A percentile compares a stretch with the other conserved stretches of the same genome.
These are phyloP conservation scores for Beta macrorhiza DNA, from an alignment of 179 eudicot species.

Conservation along the genomic window DNA sequence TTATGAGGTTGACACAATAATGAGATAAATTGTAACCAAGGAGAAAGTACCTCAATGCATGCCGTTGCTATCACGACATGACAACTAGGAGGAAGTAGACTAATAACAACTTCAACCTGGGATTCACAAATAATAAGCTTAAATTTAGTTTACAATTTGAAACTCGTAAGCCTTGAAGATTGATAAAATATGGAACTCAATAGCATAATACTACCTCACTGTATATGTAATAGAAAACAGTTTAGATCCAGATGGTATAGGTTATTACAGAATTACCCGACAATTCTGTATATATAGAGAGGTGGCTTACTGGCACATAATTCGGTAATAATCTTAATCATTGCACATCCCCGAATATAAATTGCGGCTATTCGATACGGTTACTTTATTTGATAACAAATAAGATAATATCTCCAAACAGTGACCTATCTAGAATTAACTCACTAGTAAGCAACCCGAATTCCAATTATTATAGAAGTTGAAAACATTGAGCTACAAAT, in stretches of 20 bases:
- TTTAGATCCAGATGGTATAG: not conserved
- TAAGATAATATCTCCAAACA: no score
- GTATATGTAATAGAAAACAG: not conserved
- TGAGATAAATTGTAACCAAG: slow-evolving; percentile 8
- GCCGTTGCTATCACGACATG: slow-evolving; percentile 68
- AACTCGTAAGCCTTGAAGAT: slow-evolving; percentile 1
- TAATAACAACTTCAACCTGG: slow-evolving; percentile 94
- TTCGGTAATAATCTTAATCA: not conserved
- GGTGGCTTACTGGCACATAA: not conserved
- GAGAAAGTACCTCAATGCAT: slow-evolving; percentile 68
- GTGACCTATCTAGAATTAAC: not conserved
- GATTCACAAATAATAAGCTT: slow-evolving; percentile 9
- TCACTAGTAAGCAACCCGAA: not conserved
- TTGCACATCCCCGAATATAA: no score
- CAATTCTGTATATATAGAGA: not conserved
- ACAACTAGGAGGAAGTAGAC: slow-evolving; percentile 88
- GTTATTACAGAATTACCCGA: not conserved
- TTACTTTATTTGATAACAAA: not conserved
- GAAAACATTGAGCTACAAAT: not conserved
- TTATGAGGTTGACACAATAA: not conserved
- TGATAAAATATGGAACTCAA: not conserved
- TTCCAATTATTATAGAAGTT: not conserved
- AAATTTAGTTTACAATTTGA: slow-evolving; percentile 13
- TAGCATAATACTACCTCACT: not conserved
- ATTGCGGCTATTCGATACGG: not conserved